Base-by-base conservation (phyloP, 257 asterid genomes). In the Lavandula angustifolia region DNA sequence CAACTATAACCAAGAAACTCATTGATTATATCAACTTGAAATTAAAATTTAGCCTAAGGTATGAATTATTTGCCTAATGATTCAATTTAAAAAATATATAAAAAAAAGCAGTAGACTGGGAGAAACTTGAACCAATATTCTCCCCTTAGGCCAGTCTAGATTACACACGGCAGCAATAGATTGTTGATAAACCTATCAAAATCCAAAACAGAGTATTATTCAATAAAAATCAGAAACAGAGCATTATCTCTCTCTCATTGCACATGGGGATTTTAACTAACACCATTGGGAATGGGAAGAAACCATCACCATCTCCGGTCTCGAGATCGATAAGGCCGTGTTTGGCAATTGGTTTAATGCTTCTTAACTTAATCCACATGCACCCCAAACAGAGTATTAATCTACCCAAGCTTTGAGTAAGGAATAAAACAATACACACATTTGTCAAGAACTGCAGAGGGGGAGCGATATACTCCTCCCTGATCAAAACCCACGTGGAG, bases 221-320 rank as follows among this genome's bases (percentile, higher is more conserved):
- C 33, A 12, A 27, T 50, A 27, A 3, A 1, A 51, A 22, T 16
- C 13, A 5, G 60, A 29, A 38, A 16, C 44, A 1, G 27, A 35
- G 37, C 3, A 35, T 6, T 78, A 90, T 96, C 97, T 90, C 96
- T 71, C 84, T 90, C 54, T 89, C 97, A 43, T 89, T 89, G 76
- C 96, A 91, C 97, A 91, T 91, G 65, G 97, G 97, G 80, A 91
- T 91, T 84, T 91, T 95, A 76, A 91, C 91, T 64, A 91, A 73
- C 64, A 91, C 96, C 97, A 85, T 85, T 4, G 97, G 97, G 57
- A 82, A 85, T 4, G 97, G 97, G 57, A 82, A 85, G 67, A 84
- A 91, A 12, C 87, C 85, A 62, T 60, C 81, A 33, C 75, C 85
- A 51, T 73, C 82, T 1, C 92, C 90, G 29, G 86, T 63, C 76